phyloP scores from a whole-genome alignment of 305 asterid species.

The Andrographis paniculata region DNA sequence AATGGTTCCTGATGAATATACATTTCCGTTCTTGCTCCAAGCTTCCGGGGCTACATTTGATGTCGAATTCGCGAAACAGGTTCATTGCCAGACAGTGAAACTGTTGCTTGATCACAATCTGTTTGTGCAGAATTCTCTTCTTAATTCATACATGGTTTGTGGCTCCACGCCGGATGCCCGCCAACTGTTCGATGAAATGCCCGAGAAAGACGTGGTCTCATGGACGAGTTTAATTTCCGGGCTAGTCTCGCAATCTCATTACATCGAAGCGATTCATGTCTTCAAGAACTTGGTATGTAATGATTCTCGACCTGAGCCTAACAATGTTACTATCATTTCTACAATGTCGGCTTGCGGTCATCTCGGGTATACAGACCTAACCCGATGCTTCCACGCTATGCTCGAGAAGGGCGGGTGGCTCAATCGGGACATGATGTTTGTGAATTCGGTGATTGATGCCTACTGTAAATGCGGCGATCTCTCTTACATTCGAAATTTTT shows the following conservation, averaged over 20 bases:
- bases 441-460: conserved; percentile 37
- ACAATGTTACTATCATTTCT: conserved; percentile 30
- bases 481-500: conserved; percentile 19
- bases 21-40: conserved; percentile 45
- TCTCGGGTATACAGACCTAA: conserved; percentile 30
- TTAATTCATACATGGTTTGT: conserved; percentile 18
- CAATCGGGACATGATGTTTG: conserved; percentile 21
- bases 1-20: conserved; percentile 31
- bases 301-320: conserved; percentile 21
- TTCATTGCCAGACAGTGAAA: conserved; percentile 29
- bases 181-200: conserved; percentile 39
- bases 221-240: conserved; percentile 57
- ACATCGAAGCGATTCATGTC: conserved; percentile 22
- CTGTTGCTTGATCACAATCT: conserved; percentile 21
- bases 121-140: conserved; percentile 31
- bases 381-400: conserved; percentile 32
- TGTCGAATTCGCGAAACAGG: conserved; percentile 22
- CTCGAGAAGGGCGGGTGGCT: conserved; percentile 39
- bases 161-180: conserved; percentile 21
- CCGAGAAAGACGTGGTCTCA: conserved; percentile 39
- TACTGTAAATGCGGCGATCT: conserved; percentile 44
- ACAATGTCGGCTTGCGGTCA: conserved; percentile 39
- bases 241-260: conserved; percentile 26
- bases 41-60: conserved; percentile 26
- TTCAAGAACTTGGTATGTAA: conserved; percentile 21